Conservation (phyloP, 495 filamentous ascomycete species). For the Daldinia bambusicola region DNA sequence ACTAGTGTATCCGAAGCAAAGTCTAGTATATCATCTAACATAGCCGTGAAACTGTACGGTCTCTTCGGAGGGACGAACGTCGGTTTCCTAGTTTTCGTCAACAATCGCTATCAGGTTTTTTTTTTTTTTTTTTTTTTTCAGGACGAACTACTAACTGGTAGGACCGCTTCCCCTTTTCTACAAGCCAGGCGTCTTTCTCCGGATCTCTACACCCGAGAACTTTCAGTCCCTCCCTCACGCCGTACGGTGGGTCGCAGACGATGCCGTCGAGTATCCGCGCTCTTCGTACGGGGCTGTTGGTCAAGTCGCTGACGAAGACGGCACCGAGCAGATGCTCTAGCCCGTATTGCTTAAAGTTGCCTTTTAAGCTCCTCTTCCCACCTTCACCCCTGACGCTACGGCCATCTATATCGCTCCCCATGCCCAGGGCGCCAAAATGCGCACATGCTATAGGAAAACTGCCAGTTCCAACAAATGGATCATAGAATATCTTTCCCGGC, state of each 20-base stretch:
- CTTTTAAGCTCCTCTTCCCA: constrained; percentile 62
- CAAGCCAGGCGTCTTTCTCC: constrained; percentile 67
- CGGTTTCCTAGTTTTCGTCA: constrained; percentile 61
- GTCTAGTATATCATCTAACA: constrained; percentile 87
- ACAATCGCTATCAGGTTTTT: not conserved
- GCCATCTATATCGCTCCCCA: constrained; percentile 93
- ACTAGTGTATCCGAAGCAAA: constrained; percentile 84
- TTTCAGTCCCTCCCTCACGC: constrained; percentile 90
- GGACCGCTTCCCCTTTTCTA: constrained; percentile 74
- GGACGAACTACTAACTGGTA: constrained; percentile 66
- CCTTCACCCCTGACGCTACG: constrained; percentile 78
- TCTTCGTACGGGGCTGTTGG: constrained; percentile 79
- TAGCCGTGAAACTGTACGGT: constrained; percentile 88
- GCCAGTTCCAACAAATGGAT: constrained; percentile 95
- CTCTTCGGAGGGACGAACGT: constrained; percentile 90
- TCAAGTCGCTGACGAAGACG: constrained; percentile 85
- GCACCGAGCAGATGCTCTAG: constrained; percentile 72
- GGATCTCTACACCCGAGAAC: constrained; percentile 82
- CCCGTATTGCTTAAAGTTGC: constrained; percentile 89
- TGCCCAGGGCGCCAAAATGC: constrained; percentile 83
- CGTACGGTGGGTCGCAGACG: constrained; percentile 97
- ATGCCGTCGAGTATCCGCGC: constrained; percentile 83
- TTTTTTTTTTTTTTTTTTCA: not conserved
- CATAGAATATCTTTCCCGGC: constrained; percentile 85
- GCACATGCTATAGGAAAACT: constrained; percentile 87